These are phyloP conservation scores for Glarea lozoyensis DNA, from an alignment of 495 filamentous ascomycete species.

Conservation along the genomic window DNA sequence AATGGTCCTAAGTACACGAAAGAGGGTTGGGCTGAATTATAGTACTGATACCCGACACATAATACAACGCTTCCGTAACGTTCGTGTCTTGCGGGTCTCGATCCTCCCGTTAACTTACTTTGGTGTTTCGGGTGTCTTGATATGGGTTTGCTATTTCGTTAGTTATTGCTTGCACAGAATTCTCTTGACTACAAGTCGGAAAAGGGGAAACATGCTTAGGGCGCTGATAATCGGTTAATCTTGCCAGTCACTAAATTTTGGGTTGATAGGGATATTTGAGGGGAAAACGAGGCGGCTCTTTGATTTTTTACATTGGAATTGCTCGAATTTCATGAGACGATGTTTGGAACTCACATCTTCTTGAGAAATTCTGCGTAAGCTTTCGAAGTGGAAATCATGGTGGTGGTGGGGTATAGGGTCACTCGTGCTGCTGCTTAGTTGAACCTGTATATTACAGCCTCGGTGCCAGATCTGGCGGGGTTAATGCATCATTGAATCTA, in stretches of 20 bases:
- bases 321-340: not conserved
- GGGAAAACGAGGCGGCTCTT: too few relatives aligned
- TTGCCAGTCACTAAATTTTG: slow-evolving; percentile 1
- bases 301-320: too few relatives aligned
- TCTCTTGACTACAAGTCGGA: slow-evolving; percentile 1
- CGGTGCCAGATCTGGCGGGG: not conserved
- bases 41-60: slow-evolving; percentile 24
- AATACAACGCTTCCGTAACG: slow-evolving; percentile 9
- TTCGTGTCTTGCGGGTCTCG: slow-evolving; percentile 22
- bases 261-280: not conserved
- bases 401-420: too few relatives aligned
- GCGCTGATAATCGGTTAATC: slow-evolving; percentile 18
- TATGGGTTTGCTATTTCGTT: slow-evolving; percentile 16
- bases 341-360: not conserved
- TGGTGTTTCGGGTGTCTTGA: slow-evolving; percentile 20
- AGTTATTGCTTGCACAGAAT: slow-evolving; percentile 14
- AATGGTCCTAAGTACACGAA: slow-evolving; percentile 13
- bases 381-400: not conserved
- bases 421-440: not conserved
- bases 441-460: not conserved
- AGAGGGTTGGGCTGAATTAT: slow-evolving; percentile 16
- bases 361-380: not conserved
- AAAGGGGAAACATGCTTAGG: slow-evolving; percentile 10
- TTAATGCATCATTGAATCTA: too few relatives aligned
- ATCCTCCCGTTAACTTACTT: slow-evolving; percentile 14